Base-by-base conservation (phyloP, 2,329 filamentous ascomycete species). In the Sporothrix protearum region DNA sequence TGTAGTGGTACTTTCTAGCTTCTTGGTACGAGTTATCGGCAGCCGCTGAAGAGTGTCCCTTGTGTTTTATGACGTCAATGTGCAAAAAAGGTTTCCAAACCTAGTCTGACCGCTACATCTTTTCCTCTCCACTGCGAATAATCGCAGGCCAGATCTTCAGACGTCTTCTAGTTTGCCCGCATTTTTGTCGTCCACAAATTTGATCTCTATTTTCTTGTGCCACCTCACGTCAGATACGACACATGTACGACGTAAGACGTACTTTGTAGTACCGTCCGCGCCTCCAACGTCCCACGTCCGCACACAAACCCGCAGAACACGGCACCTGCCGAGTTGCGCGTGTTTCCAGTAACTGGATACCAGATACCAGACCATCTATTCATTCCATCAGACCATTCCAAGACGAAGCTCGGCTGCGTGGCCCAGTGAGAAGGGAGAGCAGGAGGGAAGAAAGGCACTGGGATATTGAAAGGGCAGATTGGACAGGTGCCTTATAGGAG, bases 31-130 rank as follows among this genome's bases (percentile, higher is more conserved):
- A n/a, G n/a, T 47, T 14, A 47, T 14, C 42, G 42, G 19, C 42
- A 47, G 42, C 42, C 42, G 42, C 19, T 14, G 39, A 47, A 47
- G 42, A 47, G 42, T 47, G n/a, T 53, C 6, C 33, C 6, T 57
- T 57, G 8, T 33, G 1, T 9, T 28, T 14, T 53, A 10, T 53
- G 22, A 53, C 28, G 49, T 53, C 49, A 53, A 12, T 16, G 49
- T 28, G 49, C 22, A 53, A 53, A 53, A 53, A 19, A 3, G 19
- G 42, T 14, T 47, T 6, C 49, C 49, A 14, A 16, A 47, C 16
- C 49, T 53, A 53, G 49, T 25, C 57, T 63, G 57, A 63, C 57
- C 57, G 57, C 57, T 63, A 63, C 57, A 63, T 42, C n/a, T 25
- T 19, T 12, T 39, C 9, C 28, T 16, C 22, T 19, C 61, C 39